Base-by-base conservation (phyloP, 805 yeast species). In the Brettanomyces sp. region DNA sequence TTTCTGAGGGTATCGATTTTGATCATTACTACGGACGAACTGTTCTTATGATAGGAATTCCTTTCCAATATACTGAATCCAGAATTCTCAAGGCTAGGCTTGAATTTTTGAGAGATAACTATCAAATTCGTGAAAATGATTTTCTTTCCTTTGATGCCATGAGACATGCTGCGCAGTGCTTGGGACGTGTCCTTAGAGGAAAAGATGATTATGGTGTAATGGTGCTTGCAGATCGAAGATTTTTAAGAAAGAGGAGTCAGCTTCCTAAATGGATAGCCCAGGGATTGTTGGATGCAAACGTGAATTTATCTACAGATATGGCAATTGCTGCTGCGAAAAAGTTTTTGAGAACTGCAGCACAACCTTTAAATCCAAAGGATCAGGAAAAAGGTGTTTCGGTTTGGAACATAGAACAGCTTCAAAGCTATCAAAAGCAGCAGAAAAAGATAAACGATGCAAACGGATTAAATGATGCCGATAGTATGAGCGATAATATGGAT, bases 161-260 rank as follows among this genome's bases (percentile, higher is more conserved):
- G 99, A 79, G 99, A 60, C 99, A 93, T 67, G 99, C 98, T 4
- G 98, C 99, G 0, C 99, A 93, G 64, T 93, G 99, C 66, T 67
- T 93, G 58, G 99, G 99, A 9, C 80, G 99, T 60, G 99, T 93
- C 45, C 69, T 93, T 51, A 79, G 99, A 69, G 99, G 99, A 53
- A 93, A 93, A 62, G 97, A 93, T 60, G 99, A 93, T 69, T 93
- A 93, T 63, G 99, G 99, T 51, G 85, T 93, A 54, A 93, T 93
- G 99, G 97, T 93, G 39, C 67, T 93, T 50, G 99, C 99, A 0
- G 99, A 93, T 63, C 73, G 96, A 53, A 73, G 99, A 60, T 93
- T 93, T 63, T 76, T 90, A 1, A 76, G 87, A 53, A 93, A 91
- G 66, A 80, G 86, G 56, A 75, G 69, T 39, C 99, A 93, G 63